A percentile compares a stretch with the other conserved stretches of the same genome.
Conservation (phyloP, 2,329 filamentous ascomycete species). For the Colletotrichum truncatum region DNA sequence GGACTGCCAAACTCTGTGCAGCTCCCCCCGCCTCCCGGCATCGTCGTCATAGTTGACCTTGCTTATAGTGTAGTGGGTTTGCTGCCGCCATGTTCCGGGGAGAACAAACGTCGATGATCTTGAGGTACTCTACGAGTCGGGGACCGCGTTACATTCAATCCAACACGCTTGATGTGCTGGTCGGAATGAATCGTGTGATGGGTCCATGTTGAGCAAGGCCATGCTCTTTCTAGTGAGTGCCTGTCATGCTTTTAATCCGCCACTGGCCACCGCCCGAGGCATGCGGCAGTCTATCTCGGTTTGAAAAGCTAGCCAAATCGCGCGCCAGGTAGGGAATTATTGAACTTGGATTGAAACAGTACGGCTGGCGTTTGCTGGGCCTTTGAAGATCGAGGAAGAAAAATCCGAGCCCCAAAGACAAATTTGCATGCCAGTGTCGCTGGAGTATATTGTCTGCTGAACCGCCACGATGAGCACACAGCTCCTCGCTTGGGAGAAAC, state of each 20-base stretch:
- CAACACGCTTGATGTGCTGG: background rate
- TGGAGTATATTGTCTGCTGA: no score
- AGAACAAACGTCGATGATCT: background rate
- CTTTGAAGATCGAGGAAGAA: no score
- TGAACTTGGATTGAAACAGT: background rate
- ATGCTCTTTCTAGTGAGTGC: background rate
- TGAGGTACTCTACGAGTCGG: slow-evolving; percentile 8
- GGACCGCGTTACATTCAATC: slow-evolving; percentile 21
- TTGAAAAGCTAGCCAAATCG: background rate
- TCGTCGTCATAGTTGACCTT: background rate
- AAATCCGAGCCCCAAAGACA: no score
- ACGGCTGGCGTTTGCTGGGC: no score
- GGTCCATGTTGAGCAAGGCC: background rate
- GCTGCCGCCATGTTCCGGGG: background rate
- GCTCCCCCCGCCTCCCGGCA: no score
- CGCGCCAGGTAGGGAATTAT: background rate
- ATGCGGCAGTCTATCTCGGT: background rate
- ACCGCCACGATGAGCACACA: no score
- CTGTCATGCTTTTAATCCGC: slow-evolving; percentile 3
- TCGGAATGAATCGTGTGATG: slow-evolving; percentile 13
- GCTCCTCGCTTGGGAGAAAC: no score
- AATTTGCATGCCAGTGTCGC: no score
- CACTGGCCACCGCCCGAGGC: slow-evolving; percentile 12
- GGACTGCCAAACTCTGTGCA: background rate
- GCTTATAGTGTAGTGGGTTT: background rate